A percentile compares a stretch with the other conserved stretches of the same genome.
Conservation (phyloP, 345 rosid genomes). For the Lepidium africanum region DNA sequence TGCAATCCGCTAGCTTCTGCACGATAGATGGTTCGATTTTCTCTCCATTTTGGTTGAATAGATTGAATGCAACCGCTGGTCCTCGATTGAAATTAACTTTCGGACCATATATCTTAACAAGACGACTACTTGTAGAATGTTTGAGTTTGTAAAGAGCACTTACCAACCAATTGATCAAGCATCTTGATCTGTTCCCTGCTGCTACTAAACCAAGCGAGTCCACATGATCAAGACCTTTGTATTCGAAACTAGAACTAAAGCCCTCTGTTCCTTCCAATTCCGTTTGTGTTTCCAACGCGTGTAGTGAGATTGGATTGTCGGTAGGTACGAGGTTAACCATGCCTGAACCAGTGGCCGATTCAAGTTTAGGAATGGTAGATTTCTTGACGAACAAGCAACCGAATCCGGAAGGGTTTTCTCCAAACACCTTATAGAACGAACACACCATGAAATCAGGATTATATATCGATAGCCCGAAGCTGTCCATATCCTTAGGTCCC, state of each 20-base stretch:
- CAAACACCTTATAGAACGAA: slow-evolving; percentile 87
- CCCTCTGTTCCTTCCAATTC: slow-evolving; percentile 23
- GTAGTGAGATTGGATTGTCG: slow-evolving; percentile 33
- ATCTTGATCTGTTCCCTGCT: slow-evolving; percentile 67
- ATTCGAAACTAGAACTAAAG: slow-evolving; percentile 26
- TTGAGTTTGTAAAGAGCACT: slow-evolving; percentile 69
- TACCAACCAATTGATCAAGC: slow-evolving; percentile 85
- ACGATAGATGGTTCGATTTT: slow-evolving; percentile 71
- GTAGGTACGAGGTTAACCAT: slow-evolving; percentile 65
- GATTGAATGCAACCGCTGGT: slow-evolving; percentile 78
- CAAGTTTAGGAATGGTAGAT: slow-evolving; percentile 49
- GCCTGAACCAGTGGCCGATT: slow-evolving; percentile 48
- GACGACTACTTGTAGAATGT: slow-evolving; percentile 43
- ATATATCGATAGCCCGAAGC: slow-evolving; percentile 80
- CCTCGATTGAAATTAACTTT: slow-evolving; percentile 76
- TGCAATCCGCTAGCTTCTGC: slow-evolving; percentile 82
- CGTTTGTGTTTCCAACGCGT: slow-evolving; percentile 8
- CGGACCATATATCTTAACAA: slow-evolving; percentile 80
- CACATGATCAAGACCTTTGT: slow-evolving; percentile 67
- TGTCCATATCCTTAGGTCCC: slow-evolving; percentile 94
- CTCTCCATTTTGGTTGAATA: slow-evolving; percentile 78
- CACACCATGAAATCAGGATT: slow-evolving; percentile 83
- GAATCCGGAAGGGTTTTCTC: slow-evolving; percentile 90
- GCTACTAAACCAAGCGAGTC: slow-evolving; percentile 56
- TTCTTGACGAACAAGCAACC: slow-evolving; percentile 91